These are phyloP conservation scores for Dichomitus squalens DNA, from an alignment of 1,284 basidiomycete genomes.

Conservation along the genomic window DNA sequence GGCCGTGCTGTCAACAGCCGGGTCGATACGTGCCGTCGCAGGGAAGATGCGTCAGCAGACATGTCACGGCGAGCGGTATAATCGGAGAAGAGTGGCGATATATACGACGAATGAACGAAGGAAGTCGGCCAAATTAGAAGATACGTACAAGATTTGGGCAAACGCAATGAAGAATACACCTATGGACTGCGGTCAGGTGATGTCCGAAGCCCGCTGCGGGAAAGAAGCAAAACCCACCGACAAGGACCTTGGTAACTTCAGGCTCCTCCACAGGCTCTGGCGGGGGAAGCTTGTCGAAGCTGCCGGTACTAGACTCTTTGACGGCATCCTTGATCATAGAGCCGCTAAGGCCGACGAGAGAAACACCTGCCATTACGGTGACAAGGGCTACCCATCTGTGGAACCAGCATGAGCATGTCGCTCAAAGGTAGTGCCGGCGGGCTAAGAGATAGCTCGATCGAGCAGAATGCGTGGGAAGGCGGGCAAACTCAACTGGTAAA, in stretches of 20 bases:
- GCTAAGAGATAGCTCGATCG: constrained; percentile 6
- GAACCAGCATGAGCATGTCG: constrained; percentile 20
- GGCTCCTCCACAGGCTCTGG: constrained; percentile 53
- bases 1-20: constrained; percentile 63
- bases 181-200: constrained; percentile 30
- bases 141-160: constrained; percentile 92
- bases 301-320: constrained; percentile 42
- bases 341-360: constrained; percentile 89
- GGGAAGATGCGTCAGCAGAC: constrained; percentile 17
- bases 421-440: background rate
- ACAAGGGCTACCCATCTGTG: constrained; percentile 87
- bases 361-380: constrained; percentile 90
- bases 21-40: constrained; percentile 1
- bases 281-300: constrained; percentile 24
- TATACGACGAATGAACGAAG: background rate
- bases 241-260: constrained; percentile 64
- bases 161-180: constrained; percentile 92
- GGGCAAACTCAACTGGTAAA: constrained; percentile 65
- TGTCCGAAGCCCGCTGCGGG: constrained; percentile 7
- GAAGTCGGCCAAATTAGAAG: constrained; percentile 7
- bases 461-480: constrained; percentile 19
- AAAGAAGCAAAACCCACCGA: constrained; percentile 47
- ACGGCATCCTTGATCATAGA: constrained; percentile 80
- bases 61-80: background rate
- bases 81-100: background rate